Percentiles rank a stretch among this genome's conserved stretches.
These are phyloP conservation scores for Chimonanthus praecox DNA, from an alignment of 164 flowering plant species.

Conservation along the genomic window DNA sequence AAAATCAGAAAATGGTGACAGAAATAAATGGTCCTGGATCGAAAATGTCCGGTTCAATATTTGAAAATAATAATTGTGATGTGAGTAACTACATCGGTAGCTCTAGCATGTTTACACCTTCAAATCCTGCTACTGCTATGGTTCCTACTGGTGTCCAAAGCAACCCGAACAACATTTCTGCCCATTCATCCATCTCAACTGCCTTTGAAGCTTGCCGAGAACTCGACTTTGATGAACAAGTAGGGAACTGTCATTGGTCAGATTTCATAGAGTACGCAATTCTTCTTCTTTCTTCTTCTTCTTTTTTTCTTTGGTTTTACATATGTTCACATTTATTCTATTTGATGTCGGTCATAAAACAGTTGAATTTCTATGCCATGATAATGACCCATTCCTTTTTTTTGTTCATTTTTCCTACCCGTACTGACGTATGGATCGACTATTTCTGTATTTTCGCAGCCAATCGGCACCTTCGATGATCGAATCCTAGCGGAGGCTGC, in stretches of 20 bases:
- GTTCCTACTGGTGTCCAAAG: constrained; percentile 9
- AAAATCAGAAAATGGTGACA: neutral
- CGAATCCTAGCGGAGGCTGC: constrained; percentile 2
- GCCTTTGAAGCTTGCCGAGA: constrained; percentile 41
- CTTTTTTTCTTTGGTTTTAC: neutral
- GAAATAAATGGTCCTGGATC: neutral
- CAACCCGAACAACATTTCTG: constrained; percentile 16
- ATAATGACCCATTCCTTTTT: neutral
- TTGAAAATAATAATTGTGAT: neutral
- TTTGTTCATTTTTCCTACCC: neutral
- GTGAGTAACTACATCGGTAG: neutral
- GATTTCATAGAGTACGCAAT: constrained; percentile 35
- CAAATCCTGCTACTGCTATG: constrained; percentile 14
- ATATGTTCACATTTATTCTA: neutral
- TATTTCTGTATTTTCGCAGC: constrained; percentile 11
- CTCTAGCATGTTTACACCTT: neutral
- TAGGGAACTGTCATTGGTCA: constrained; percentile 30
- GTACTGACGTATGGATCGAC: neutral
- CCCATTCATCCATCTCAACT: constrained; percentile 25
- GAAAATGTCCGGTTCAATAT: neutral
- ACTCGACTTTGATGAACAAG: constrained; percentile 35
- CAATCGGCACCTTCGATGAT: constrained; percentile 11
- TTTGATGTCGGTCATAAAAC: neutral
- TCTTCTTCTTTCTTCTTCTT: neutral
- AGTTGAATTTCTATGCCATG: neutral